Base-by-base conservation (phyloP, 176 grass and related monocot genomes). In the Saccharum officinarum region DNA sequence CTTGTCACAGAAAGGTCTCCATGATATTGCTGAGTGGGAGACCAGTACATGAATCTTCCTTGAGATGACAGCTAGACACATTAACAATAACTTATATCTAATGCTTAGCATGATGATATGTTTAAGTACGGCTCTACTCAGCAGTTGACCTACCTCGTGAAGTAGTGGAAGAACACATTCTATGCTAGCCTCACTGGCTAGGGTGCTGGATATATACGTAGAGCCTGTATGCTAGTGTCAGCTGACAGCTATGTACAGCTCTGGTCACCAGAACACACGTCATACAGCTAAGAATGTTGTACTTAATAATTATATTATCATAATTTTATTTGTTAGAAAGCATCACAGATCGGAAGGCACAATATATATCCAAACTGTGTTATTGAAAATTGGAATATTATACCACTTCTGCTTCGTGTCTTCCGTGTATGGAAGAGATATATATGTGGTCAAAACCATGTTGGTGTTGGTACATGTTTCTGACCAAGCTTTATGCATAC, bases 161-260 rank as follows among this genome's bases (percentile, higher is more conserved):
- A 73, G 57, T 83, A 86, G 84, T 83, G 84, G 84, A 83, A 66
- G 66, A 62, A 81, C 82, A 85, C 82, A 85, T 85, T 85, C 71
- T 33, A 76, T 44, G 61, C 15, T 69, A 57, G 23, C 45, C 25
- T 65, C 10, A 73, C 22, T 47, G 40, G 44, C 11, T 72, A 59
- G 55, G 34, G 47, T 67, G 13, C 34, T 74, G 50, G 50, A 54
- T 81, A 66, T 73, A 44, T 73, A 41, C 65, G 7, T 70, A 34
- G 34, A 66, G 18, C 13, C 25, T 75, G 4, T 75, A 50, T 75
- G 45, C 72, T 54, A 54, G 26, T 30, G 71, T 74, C 67, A 81
- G 44, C 79, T 30, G 71, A 50, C 67, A 81, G 44, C 79, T 81
- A 71, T 71, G 41, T 23, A 76, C 60, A 76, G 60, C 60, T 76